Base-by-base conservation (phyloP, 106 monocot genomes). In the Dendrobium catenatum region DNA sequence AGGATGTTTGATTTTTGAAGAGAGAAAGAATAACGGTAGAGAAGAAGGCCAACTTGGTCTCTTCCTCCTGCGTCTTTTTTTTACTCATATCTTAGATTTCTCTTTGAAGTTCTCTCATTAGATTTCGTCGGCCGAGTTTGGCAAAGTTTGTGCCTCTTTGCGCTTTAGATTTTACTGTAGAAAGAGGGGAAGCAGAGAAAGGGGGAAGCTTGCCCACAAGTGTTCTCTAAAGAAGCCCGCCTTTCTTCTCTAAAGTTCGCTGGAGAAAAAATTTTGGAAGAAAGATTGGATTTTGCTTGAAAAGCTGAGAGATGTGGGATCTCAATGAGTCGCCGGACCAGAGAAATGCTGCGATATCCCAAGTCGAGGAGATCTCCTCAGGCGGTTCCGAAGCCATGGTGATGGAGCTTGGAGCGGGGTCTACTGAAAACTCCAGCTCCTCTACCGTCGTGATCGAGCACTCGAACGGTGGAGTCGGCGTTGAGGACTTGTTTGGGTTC, bases 301-400 rank as follows among this genome's bases (percentile, higher is more conserved):
- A n/a, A n/a, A 29, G 43, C 6, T 11, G 17, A 72, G 17, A 31
- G 72, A 87, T 89, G 89, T 89, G 89, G 89, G 85, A 92, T 82
- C 87, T 92, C 5, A 92, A 92, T 77, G 85, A 85, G 77, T 87
- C 85, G 73, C 91, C 88, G 40, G 76, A 76, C 37, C 74, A 73
- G 70, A 15, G 4, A 51, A 16, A 9, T 72, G 73, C 22, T 16
- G 13, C 29, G 59, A 73, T 16, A 13, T 27, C 16, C n/a, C 72
- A 79, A 4, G 79, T 76, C 13, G 77, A 54, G 75, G 55, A 47
- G n/a, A 27, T 37, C 40, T 48, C 78, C 31, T n/a, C 78, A 31
- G 6, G 58, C 22, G 41, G 43, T 15, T 18, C 43, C 9, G 54
- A 7, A 11, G 19, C 31, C 26, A 42, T 26, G 42, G 64, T n/a